Evolutionary conservation across 306 rosid genomes (phyloP), one percentile per base, ranked within the genome.

Genomic region (Astragalus glycyphyllos): DNA sequence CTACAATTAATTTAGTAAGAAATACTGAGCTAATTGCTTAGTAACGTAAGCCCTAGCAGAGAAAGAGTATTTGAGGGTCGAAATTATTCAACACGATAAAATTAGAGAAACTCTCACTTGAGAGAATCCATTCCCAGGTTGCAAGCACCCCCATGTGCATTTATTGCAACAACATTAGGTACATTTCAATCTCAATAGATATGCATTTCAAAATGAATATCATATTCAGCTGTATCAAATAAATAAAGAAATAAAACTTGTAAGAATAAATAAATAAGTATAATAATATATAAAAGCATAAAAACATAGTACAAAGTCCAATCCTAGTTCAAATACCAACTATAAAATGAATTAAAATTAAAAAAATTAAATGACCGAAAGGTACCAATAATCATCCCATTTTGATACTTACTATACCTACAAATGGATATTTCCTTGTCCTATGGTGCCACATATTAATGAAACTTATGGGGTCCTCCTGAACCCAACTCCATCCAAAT

Each of bases 391-490:
- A 62, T 42, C 74, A 58, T 75, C 58, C 88, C 73, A 78, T 42
- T 38, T 46, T 83, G 69, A 72, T 74, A 73, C 38, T 4, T 4
- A 56, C 14, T 35, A 45, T 17, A 59, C 58, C 76, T 73, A 68
- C 69, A 46, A 59, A 62, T 56, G 48, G 72, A 50, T 67, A 68
- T 2, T 65, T 78, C 80, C 41, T 62, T 37, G 69, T 63, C 75
- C 69, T 72, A 26, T 50, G 76, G 80, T 74, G 82, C 79, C 79
- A 84, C 81, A 62, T 62, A 81, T 85, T 82, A 88, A 85, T 82
- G 89, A 71, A 45, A 78, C 83, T 90, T 96, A 88, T 84, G 97
- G 86, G 85, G 70, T 86, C 87, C 94, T 73, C 77, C 38, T 84
- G 90, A 87, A 74, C 67, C 58, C 79, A 26, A 46, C 82, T 64